Evolutionary conservation across 1,284 basidiomycete species (phyloP).

Genomic region (Phlebopus sp.): DNA sequence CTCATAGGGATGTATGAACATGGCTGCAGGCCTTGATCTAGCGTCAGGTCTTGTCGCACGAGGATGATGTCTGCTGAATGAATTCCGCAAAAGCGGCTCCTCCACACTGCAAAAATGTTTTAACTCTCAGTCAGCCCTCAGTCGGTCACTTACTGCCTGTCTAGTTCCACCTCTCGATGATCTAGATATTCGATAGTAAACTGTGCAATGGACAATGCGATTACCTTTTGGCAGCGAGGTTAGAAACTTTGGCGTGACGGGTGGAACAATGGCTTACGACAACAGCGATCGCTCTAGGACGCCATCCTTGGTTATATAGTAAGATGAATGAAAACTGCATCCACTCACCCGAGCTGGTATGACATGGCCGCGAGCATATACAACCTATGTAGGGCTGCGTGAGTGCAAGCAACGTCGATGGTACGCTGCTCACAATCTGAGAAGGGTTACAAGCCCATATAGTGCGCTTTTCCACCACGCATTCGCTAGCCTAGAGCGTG

Average conservation of each 20-base stretch:
- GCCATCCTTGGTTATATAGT: neutral
- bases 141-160: constrained; percentile 16
- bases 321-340: neutral
- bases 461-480: constrained; percentile 53
- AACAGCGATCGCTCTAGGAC: constrained; percentile 48
- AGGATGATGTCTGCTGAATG: constrained; percentile 10
- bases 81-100: constrained; percentile 37
- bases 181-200: constrained; percentile 52
- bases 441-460: constrained; percentile 54
- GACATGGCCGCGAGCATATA: constrained; percentile 75
- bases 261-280: constrained; percentile 39
- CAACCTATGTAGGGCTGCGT: constrained; percentile 36
- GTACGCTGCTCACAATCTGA: constrained; percentile 51
- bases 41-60: constrained; percentile 36
- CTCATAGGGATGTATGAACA: constrained; percentile 60
- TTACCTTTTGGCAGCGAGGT: constrained; percentile 37
- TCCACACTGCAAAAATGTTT: constrained; percentile 11
- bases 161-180: constrained; percentile 22
- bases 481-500: constrained; percentile 40
- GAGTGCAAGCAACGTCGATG: neutral
- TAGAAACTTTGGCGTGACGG: neutral
- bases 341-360: constrained; percentile 57
- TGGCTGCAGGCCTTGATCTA: constrained; percentile 53
- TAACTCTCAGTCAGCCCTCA: neutral
- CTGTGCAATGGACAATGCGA: constrained; percentile 53